A percentile compares a stretch with the other conserved stretches of the same genome.
phyloP scores from a whole-genome alignment of 2,329 filamentous ascomycete genomes.

The Biscogniauxia marginata region DNA sequence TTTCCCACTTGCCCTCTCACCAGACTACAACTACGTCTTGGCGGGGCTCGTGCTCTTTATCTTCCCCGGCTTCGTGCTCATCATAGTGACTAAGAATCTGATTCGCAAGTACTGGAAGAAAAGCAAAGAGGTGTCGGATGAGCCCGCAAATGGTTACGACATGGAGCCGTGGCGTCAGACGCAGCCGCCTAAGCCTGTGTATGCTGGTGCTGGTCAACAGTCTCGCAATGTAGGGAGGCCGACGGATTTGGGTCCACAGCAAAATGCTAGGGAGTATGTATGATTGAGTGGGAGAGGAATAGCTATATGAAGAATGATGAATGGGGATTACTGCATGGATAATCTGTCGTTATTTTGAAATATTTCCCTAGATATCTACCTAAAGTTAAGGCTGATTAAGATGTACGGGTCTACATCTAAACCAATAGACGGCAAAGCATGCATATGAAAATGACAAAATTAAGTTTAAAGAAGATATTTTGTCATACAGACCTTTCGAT shows the following conservation, averaged over 20 bases:
- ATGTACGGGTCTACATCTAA: too few relatives aligned
- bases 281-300: not conserved
- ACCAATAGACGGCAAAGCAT: too few relatives aligned
- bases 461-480: too few relatives aligned
- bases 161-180: constrained; percentile 26
- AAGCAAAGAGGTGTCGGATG: constrained; percentile 26
- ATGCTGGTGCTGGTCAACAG: not conserved
- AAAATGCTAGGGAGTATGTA: constrained; percentile 3
- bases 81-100: constrained; percentile 37
- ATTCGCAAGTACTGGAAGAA: constrained; percentile 30
- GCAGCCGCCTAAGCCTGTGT: constrained; percentile 1
- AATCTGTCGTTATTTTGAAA: not conserved
- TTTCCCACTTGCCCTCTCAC: constrained; percentile 54
- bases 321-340: not conserved
- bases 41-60: constrained; percentile 46
- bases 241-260: constrained; percentile 1
- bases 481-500: too few relatives aligned
- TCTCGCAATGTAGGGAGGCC: not conserved
- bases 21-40: constrained; percentile 47
- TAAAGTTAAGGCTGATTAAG: too few relatives aligned
- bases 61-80: constrained; percentile 38
- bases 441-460: too few relatives aligned
- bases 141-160: constrained; percentile 22
- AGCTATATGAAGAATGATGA: not conserved
- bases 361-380: too few relatives aligned